Percentiles rank a stretch among this genome's conserved stretches.
Conservation (phyloP, 108 stramenopile genomes). For the Cylindrotheca fusiformis region DNA sequence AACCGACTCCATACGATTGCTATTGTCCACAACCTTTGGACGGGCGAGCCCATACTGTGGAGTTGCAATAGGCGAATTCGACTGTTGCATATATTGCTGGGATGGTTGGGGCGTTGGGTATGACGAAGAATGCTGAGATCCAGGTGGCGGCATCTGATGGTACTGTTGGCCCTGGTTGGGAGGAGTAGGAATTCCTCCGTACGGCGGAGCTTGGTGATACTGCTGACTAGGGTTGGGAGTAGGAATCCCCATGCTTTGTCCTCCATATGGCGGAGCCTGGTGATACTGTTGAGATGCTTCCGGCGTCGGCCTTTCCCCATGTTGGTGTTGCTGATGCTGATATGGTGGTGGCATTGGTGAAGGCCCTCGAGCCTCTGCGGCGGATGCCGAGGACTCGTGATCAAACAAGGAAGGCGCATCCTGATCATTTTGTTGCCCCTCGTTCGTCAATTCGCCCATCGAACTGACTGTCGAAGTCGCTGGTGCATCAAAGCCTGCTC, state of each 20-base stretch:
- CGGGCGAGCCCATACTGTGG: constrained; percentile 10
- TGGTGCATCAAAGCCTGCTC: background rate
- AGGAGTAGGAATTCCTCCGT: background rate
- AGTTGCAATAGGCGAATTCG: constrained; percentile 9
- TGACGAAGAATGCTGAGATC: constrained; percentile 2
- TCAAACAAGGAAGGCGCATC: constrained; percentile 5
- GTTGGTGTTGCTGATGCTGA: background rate
- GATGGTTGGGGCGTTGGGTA: constrained; percentile 11
- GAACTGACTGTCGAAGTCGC: constrained; percentile 10
- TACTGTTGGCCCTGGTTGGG: background rate
- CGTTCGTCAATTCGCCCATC: background rate
- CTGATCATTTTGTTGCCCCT: background rate
- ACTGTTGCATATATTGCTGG: constrained; percentile 2
- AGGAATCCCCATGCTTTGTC: background rate
- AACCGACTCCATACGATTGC: constrained; percentile 11
- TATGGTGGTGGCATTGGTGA: background rate
- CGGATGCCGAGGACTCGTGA: constrained; percentile 6
- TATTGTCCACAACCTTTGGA: background rate
- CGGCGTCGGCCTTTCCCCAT: background rate
- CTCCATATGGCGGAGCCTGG: background rate
- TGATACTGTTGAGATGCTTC: background rate
- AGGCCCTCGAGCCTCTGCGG: constrained; percentile 7
- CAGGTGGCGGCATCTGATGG: background rate
- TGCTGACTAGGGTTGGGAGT: background rate
- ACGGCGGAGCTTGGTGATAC: background rate